phyloP scores from a whole-genome alignment of 257 asterid genomes.

The Scutellaria galericulata region DNA sequence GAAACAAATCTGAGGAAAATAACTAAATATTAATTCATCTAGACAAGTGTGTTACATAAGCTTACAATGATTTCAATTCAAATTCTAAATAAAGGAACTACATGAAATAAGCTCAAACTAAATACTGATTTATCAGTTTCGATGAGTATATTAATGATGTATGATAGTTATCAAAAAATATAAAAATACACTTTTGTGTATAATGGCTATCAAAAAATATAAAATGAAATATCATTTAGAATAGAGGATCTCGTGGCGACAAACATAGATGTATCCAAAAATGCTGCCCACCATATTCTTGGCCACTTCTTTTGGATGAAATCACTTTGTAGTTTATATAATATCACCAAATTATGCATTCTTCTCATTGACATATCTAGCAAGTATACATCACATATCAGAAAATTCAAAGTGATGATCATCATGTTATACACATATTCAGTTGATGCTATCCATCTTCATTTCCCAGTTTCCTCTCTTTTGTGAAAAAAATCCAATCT shows the following conservation, averaged over 20 bases:
- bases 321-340: background rate
- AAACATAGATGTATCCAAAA: background rate
- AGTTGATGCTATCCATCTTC: background rate
- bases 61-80: too few species aligned
- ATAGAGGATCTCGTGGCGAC: too few species aligned
- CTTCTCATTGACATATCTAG: background rate
- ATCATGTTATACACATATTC: too few species aligned
- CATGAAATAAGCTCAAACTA: too few species aligned
- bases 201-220: too few species aligned
- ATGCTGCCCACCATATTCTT: conserved; percentile 10
- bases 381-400: background rate
- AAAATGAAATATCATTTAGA: too few species aligned
- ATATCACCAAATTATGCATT: background rate
- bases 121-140: too few species aligned
- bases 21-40: background rate
- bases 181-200: too few species aligned
- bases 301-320: background rate
- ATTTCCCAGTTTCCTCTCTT: background rate
- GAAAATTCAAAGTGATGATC: too few species aligned
- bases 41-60: background rate
- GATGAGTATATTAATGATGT: too few species aligned
- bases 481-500: background rate
- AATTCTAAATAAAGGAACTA: too few species aligned
- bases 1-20: background rate
- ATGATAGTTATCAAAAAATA: too few species aligned